Conservation (phyloP, 768 basidiomycete species). For the Trametes sanguinea region DNA sequence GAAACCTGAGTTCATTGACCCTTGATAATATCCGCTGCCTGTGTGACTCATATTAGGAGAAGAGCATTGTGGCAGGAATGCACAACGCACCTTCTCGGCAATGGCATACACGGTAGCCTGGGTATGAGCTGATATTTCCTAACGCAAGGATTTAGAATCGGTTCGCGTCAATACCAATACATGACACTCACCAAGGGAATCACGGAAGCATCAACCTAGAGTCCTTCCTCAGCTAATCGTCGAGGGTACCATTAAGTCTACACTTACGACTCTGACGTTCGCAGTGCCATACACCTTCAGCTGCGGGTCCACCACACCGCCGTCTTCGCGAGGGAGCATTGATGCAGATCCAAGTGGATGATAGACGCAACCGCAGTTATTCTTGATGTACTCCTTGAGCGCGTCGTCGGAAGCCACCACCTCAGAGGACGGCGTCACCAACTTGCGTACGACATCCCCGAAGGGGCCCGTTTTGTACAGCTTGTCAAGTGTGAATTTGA, state of each 20-base stretch:
- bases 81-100: conserved; percentile 13
- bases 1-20: neutral
- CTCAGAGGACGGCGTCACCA: neutral
- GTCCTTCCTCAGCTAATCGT: neutral
- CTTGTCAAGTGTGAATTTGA: conserved; percentile 10
- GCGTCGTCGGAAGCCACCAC: conserved; percentile 1
- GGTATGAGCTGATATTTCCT: conserved; percentile 3
- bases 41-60: neutral
- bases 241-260: no score
- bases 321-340: conserved; percentile 2
- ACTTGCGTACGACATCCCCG: neutral
- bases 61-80: no score
- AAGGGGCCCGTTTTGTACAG: conserved; percentile 4
- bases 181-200: neutral
- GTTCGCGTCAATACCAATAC: neutral
- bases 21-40: conserved; percentile 5
- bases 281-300: conserved; percentile 16
- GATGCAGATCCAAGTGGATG: conserved; percentile 5
- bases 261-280: conserved; percentile 16
- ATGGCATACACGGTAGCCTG: conserved; percentile 14
- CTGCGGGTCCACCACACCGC: conserved; percentile 9
- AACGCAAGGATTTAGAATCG: no score
- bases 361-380: conserved; percentile 1
- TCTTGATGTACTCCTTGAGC: conserved; percentile 9
- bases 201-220: conserved; percentile 5